phyloP scores from a whole-genome alignment of 331 rosid genomes.

The Stylosanthes scabra region DNA sequence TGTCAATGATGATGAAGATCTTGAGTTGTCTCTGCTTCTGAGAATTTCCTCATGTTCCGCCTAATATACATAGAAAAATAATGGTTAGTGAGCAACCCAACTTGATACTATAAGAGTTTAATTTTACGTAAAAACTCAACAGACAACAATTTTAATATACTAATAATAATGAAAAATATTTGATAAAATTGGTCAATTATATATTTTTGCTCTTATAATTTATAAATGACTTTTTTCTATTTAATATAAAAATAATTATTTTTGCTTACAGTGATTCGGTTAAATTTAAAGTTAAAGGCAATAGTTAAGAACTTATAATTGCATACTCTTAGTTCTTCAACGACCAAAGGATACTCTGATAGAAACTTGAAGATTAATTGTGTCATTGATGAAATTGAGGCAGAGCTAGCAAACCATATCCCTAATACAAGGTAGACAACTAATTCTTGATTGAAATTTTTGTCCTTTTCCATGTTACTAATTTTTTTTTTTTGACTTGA shows the following conservation, averaged over 20 bases:
- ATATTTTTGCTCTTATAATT: too few species aligned
- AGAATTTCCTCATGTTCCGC: constrained; percentile 51
- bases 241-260: too few species aligned
- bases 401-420: constrained; percentile 32
- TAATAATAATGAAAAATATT: too few species aligned
- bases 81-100: background rate
- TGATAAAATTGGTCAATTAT: too few species aligned
- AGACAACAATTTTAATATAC: too few species aligned
- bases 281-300: too few species aligned
- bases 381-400: constrained; percentile 15
- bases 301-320: background rate
- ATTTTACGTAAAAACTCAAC: too few species aligned
- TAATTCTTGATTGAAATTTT: constrained; percentile 28
- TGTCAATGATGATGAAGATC: constrained; percentile 26
- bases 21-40: constrained; percentile 21
- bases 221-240: too few species aligned
- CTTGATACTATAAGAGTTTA: background rate
- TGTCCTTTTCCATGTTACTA: constrained; percentile 11
- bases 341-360: constrained; percentile 34
- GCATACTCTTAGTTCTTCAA: constrained; percentile 44
- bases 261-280: too few species aligned
- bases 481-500: too few species aligned
- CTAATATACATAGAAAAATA: constrained; percentile 19
- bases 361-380: constrained; percentile 36
- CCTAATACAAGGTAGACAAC: constrained; percentile 3